Evolutionary conservation across 805 yeast genomes (phyloP).

Genomic region (Ogataea neopini): DNA sequence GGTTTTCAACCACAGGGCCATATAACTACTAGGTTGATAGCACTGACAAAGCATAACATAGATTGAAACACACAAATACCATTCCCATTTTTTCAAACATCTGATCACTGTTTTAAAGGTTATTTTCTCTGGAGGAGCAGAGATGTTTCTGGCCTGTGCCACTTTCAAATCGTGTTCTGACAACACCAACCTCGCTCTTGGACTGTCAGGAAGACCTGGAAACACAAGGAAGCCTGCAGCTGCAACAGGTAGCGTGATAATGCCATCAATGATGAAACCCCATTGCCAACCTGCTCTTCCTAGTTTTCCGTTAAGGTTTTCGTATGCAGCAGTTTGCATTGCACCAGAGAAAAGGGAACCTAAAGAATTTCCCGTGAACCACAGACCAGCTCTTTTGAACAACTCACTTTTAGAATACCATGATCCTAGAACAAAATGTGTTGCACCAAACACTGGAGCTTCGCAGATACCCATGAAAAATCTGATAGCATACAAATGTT

Average conservation of each 20-base stretch:
- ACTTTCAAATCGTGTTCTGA: conserved; percentile 41
- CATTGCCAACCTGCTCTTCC: conserved; percentile 48
- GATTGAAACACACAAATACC: conserved; percentile 5
- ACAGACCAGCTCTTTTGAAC: conserved; percentile 8
- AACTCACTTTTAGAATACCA: conserved; percentile 8
- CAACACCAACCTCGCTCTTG: conserved; percentile 36
- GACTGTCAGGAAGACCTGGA: conserved; percentile 48
- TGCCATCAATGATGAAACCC: conserved; percentile 51
- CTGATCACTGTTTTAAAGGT: conserved; percentile 1
- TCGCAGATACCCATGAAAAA: conserved; percentile 64
- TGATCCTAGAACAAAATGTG: conserved; percentile 4
- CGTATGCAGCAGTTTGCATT: conserved; percentile 40
- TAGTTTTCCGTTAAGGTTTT: conserved; percentile 23
- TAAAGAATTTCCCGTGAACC: conserved; percentile 26
- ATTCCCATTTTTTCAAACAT: conserved; percentile 6
- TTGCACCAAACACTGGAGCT: conserved; percentile 9
- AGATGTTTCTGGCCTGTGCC: conserved; percentile 26
- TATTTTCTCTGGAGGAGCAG: conserved; percentile 4
- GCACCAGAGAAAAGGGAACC: conserved; percentile 56
- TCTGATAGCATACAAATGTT: conserved; percentile 55
- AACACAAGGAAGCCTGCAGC: conserved; percentile 41
- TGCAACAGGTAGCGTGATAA: conserved; percentile 38
- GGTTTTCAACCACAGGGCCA: conserved; percentile 3
- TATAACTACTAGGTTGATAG: background rate
- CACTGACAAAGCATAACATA: conserved; percentile 4